These are phyloP conservation scores for Moniliella sp. DNA, from an alignment of 1,284 basidiomycete species.

Conservation along the genomic window DNA sequence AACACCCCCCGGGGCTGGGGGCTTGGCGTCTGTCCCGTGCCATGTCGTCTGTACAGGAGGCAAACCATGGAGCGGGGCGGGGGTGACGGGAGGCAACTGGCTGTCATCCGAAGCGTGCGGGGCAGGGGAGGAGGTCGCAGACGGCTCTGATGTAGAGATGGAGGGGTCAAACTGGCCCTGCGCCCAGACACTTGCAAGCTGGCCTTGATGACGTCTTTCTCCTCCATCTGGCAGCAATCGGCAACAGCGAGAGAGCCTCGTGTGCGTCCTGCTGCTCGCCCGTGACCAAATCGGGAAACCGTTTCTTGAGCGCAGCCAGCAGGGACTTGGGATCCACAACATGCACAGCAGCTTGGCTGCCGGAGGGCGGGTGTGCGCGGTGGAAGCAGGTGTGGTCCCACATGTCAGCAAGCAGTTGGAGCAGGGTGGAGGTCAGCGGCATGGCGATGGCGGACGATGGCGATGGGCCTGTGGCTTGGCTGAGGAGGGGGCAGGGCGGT, in stretches of 20 bases:
- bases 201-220: slow-evolving; percentile 52
- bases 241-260: slow-evolving; percentile 63
- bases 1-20: no score
- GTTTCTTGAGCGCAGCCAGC: slow-evolving; percentile 53
- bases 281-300: slow-evolving; percentile 74
- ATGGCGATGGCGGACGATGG: neutral
- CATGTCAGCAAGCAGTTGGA: neutral
- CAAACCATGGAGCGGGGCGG: no score
- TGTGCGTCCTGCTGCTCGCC: slow-evolving; percentile 81
- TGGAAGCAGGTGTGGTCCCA: neutral
- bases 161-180: slow-evolving; percentile 1
- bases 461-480: neutral
- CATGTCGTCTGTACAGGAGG: no score
- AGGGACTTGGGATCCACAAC: slow-evolving; percentile 37
- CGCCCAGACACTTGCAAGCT: neutral
- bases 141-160: no score
- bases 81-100: no score
- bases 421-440: slow-evolving; percentile 1
- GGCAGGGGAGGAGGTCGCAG: no score
- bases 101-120: no score
- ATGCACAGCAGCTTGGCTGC: neutral
- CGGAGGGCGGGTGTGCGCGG: neutral
- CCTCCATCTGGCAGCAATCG: slow-evolving; percentile 91
- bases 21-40: no score
- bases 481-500: no score